Percentiles rank a stretch among this genome's conserved stretches.
Conservation (phyloP, 2,329 filamentous ascomycete species). For the Epichloe glyceriae region DNA sequence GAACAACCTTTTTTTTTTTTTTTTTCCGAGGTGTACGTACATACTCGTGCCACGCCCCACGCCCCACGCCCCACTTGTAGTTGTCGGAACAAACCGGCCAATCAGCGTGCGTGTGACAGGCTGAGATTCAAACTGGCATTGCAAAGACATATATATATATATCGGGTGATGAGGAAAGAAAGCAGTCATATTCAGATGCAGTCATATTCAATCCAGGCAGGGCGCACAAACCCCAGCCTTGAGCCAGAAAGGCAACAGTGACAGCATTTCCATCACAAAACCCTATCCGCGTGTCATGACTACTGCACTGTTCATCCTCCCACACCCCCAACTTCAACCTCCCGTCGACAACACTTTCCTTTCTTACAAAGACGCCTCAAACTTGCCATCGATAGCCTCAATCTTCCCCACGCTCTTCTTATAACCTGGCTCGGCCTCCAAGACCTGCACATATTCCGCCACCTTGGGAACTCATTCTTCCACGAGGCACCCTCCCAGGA, state of each 20-base stretch:
- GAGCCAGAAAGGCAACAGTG: too few relatives aligned
- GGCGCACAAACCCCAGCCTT: too few relatives aligned
- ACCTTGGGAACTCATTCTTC: conserved; percentile 27
- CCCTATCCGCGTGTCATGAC: neutral
- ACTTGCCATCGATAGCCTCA: conserved; percentile 32
- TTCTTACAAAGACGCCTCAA: conserved; percentile 10
- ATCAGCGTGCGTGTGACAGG: neutral
- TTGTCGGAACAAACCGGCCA: neutral
- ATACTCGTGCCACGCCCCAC: too few relatives aligned
- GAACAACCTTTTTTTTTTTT: neutral
- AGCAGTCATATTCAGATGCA: too few relatives aligned
- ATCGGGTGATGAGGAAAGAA: too few relatives aligned
- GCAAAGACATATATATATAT: too few relatives aligned
- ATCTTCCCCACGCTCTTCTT: conserved; percentile 35
- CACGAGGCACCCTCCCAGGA: conserved; percentile 28
- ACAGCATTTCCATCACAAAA: neutral
- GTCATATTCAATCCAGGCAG: too few relatives aligned
- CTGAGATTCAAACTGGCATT: neutral
- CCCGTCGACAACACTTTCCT: neutral
- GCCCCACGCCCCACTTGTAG: neutral
- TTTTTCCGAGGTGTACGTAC: neutral
- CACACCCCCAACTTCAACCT: neutral
- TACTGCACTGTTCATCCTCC: neutral
- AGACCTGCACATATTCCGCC: conserved; percentile 31
- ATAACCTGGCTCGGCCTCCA: conserved; percentile 35